phyloP scores from a whole-genome alignment of 192 early-diverging fungal species.

The Gryganskiella cystojenkinii region DNA sequence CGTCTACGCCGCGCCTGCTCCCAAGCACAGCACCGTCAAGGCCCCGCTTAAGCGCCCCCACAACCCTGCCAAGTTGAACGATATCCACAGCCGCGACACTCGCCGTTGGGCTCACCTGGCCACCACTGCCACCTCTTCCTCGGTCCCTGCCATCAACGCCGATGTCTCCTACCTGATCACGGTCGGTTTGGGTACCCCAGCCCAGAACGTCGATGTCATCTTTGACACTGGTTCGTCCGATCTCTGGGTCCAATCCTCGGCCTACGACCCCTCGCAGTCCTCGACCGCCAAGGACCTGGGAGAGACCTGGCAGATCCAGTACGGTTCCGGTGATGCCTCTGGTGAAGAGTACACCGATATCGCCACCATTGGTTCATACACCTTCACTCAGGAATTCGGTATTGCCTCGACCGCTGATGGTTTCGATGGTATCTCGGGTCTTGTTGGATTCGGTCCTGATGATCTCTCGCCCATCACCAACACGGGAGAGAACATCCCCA shows the following conservation, averaged over 20 bases:
- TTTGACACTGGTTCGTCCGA: constrained; percentile 48
- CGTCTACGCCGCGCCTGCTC: neutral
- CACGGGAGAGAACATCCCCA: constrained; percentile 16
- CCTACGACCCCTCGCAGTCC: neutral
- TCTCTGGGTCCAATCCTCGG: constrained; percentile 33
- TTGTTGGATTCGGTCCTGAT: constrained; percentile 12
- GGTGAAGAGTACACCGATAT: constrained; percentile 35
- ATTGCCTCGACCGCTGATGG: constrained; percentile 20
- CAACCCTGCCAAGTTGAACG: neutral
- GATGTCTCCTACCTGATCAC: constrained; percentile 23
- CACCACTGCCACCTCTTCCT: neutral
- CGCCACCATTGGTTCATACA: neutral
- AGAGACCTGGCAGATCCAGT: constrained; percentile 22
- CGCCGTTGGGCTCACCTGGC: neutral
- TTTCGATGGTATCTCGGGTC: neutral
- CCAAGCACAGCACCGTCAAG: neutral
- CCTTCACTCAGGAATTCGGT: constrained; percentile 11
- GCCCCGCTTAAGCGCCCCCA: neutral
- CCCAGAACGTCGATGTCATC: constrained; percentile 32
- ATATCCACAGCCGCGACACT: neutral
- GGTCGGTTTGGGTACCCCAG: constrained; percentile 21
- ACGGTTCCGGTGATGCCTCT: constrained; percentile 28
- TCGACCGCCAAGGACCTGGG: constrained; percentile 10
- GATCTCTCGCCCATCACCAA: constrained; percentile 1
- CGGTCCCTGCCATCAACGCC: constrained; percentile 21